Evolutionary conservation across 306 rosid species (phyloP).

Genomic region (Vicia villosa): DNA sequence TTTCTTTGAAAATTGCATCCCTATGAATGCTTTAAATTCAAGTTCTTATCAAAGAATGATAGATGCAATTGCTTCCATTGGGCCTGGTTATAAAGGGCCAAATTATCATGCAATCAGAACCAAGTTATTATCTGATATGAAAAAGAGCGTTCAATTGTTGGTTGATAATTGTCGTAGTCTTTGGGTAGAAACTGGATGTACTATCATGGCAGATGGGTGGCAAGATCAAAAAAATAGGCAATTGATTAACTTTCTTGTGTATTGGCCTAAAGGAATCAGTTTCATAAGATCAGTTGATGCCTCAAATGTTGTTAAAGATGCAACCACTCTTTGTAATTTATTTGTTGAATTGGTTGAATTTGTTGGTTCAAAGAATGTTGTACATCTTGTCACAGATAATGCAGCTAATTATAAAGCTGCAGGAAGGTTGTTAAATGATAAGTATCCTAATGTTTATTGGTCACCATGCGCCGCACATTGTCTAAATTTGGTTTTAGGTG

Average conservation of each 20-base stretch:
- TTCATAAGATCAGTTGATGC: no score
- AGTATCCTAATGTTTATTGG: neutral
- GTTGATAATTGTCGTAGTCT: neutral
- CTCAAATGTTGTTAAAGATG: no score
- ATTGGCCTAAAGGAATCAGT: no score
- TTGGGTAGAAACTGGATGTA: no score
- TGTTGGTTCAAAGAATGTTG: neutral
- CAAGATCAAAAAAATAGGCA: no score
- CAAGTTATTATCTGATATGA: neutral
- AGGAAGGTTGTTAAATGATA: neutral
- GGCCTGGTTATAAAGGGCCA: neutral
- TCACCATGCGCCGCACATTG: neutral
- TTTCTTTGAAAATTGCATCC: neutral
- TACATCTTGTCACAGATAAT: neutral
- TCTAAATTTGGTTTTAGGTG: neutral
- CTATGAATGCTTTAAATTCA: slow-evolving; percentile 2
- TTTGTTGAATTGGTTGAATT: neutral
- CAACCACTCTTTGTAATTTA: neutral
- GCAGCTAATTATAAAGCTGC: neutral
- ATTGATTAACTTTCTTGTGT: no score
- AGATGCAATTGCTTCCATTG: neutral
- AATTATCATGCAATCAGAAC: neutral
- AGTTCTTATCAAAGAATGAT: neutral
- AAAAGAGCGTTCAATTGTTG: neutral
- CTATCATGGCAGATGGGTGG: no score